These are phyloP conservation scores for Penicillium italicum DNA, from an alignment of 2,329 filamentous ascomycete species.

Conservation along the genomic window DNA sequence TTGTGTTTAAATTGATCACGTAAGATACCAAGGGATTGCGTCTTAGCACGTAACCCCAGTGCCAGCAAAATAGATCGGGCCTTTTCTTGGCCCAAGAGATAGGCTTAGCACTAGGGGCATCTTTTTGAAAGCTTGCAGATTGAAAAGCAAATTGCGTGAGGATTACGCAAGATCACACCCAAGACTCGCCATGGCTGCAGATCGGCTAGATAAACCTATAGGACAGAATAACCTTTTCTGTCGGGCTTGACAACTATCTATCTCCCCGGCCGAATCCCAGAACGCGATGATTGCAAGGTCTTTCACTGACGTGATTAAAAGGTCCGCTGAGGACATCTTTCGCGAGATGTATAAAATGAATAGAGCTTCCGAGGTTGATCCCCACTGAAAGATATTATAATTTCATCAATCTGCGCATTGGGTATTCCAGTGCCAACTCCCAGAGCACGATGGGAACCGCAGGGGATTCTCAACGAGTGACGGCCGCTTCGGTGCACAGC, in stretches of 20 bases:
- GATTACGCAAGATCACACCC: neutral
- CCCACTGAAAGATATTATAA: neutral
- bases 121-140: neutral
- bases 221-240: neutral
- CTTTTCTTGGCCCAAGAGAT: neutral
- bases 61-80: neutral
- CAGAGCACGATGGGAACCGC: neutral
- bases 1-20: neutral
- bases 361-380: neutral
- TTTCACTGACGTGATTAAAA: neutral
- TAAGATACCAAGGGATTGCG: neutral
- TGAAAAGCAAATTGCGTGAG: neutral
- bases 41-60: conserved; percentile 7
- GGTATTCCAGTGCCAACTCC: neutral
- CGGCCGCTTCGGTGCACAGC: neutral
- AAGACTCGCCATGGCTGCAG: neutral
- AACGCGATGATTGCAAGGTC: too few relatives aligned
- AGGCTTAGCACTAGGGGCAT: neutral
- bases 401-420: neutral
- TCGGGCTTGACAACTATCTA: neutral
- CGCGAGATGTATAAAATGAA: neutral
- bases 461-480: neutral
- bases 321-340: neutral
- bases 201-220: neutral
- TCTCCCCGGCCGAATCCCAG: neutral